These are phyloP conservation scores for Bromus sterilis DNA, from an alignment of 176 grass and related monocot species.

Conservation along the genomic window DNA sequence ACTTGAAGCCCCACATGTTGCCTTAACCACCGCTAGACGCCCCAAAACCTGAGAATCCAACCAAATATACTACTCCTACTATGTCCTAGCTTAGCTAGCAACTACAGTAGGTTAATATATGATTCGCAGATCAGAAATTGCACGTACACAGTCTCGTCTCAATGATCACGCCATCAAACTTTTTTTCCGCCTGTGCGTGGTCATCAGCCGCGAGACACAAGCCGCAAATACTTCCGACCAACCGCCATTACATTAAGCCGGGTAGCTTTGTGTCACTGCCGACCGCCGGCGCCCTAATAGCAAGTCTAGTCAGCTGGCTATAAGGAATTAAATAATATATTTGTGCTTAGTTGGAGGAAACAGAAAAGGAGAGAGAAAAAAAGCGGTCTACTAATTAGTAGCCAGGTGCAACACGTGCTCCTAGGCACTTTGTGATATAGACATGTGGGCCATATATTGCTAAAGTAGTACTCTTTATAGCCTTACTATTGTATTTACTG, in stretches of 20 bases:
- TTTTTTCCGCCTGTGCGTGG: neutral
- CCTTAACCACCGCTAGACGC: conserved; percentile 19
- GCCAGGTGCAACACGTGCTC: no score
- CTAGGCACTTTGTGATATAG: no score
- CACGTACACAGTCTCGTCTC: neutral
- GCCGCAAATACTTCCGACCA: conserved; percentile 25
- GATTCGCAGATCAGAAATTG: neutral
- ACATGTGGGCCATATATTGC: no score
- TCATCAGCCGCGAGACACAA: conserved; percentile 26
- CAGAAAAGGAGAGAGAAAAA: no score
- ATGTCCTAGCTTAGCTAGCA: neutral
- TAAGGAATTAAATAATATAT: no score
- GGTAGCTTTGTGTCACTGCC: conserved; percentile 21
- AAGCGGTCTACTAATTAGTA: no score
- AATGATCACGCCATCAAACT: neutral
- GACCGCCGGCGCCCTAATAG: no score
- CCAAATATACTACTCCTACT: neutral
- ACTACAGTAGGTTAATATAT: neutral
- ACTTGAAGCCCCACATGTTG: conserved; percentile 30
- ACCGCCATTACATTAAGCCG: conserved; percentile 22
- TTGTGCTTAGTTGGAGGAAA: no score
- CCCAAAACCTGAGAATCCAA: conserved; percentile 10
- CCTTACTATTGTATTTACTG: no score
- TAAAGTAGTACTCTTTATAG: no score
- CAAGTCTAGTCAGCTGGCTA: no score